phyloP scores from a whole-genome alignment of 2,329 filamentous ascomycete genomes.

The Fulvia fulva region DNA sequence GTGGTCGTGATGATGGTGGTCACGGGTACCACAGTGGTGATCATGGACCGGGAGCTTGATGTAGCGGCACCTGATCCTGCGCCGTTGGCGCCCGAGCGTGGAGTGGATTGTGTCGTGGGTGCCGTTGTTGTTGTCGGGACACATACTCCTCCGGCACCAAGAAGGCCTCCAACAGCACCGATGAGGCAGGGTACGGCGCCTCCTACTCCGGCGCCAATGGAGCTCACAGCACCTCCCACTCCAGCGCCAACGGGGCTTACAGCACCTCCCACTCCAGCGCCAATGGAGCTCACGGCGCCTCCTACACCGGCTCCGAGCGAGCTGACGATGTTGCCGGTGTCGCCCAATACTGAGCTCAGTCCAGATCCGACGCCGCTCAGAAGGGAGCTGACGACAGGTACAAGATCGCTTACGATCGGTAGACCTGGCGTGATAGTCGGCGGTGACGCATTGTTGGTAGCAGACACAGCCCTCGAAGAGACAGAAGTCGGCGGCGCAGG shows the following conservation, averaged over 20 bases:
- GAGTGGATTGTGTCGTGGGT: not conserved
- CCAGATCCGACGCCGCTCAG: not conserved
- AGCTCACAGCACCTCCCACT: not conserved
- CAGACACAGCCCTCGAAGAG: not conserved
- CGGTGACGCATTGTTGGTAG: not conserved
- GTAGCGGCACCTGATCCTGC: not conserved
- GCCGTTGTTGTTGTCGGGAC: not conserved
- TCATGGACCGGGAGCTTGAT: slow-evolving; percentile 6
- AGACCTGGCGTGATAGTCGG: not conserved
- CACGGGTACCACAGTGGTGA: slow-evolving; percentile 17
- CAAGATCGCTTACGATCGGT: not conserved
- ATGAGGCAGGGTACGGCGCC: not conserved
- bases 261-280: not conserved
- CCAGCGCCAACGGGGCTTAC: not conserved
- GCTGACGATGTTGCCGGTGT: not conserved
- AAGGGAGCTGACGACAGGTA: not conserved
- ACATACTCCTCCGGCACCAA: not conserved
- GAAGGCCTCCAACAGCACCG: not conserved
- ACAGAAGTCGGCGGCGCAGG: not conserved
- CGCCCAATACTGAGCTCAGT: not conserved
- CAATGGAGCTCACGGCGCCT: not conserved
- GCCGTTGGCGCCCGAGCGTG: not conserved
- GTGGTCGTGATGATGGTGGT: slow-evolving; percentile 23
- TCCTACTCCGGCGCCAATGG: not conserved
- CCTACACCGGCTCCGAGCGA: not conserved